A percentile compares a stretch with the other conserved stretches of the same genome.
phyloP scores from a whole-genome alignment of 2,329 filamentous ascomycete species.

The Sporothrix globosa region DNA sequence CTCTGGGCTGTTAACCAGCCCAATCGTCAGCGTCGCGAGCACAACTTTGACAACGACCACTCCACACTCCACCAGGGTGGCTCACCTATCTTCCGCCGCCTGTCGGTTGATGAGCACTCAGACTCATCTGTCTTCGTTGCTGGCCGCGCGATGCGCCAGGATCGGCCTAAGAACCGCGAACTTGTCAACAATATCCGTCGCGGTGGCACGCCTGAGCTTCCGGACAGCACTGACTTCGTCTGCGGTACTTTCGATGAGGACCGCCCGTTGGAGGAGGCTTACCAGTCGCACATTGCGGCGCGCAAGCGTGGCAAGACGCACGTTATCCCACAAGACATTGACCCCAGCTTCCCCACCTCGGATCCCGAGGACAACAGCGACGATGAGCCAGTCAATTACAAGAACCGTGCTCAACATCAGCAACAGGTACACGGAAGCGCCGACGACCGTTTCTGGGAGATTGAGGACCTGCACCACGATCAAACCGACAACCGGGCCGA shows the following conservation, averaged over 20 bases:
- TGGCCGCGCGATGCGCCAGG: conserved; percentile 45
- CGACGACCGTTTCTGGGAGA: conserved; percentile 68
- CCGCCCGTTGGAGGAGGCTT: conserved; percentile 89
- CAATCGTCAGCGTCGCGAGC: conserved; percentile 18
- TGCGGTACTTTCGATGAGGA: conserved; percentile 97
- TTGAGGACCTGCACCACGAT: conserved; percentile 67
- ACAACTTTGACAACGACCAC: conserved; percentile 39
- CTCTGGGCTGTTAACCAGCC: conserved; percentile 57
- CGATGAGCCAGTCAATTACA: conserved; percentile 55
- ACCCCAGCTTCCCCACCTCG: conserved; percentile 94
- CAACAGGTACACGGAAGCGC: conserved; percentile 52
- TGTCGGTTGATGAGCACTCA: conserved; percentile 51
- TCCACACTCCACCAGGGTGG: conserved; percentile 46
- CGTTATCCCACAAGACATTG: conserved; percentile 90
- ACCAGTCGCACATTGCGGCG: conserved; percentile 80
- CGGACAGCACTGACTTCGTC: conserved; percentile 98
- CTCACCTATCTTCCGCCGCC: conserved; percentile 44
- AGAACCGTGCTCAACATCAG: conserved; percentile 14
- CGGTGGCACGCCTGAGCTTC: conserved; percentile 76
- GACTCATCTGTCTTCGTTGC: conserved; percentile 65
- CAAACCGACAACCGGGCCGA: conserved; percentile 54
- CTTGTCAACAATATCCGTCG: conserved; percentile 58
- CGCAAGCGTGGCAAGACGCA: conserved; percentile 80
- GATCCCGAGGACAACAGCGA: conserved; percentile 87
- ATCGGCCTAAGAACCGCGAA: conserved; percentile 44